Conservation (phyloP, 176 grass and related monocot genomes). For the Phyllostachys edulis region DNA sequence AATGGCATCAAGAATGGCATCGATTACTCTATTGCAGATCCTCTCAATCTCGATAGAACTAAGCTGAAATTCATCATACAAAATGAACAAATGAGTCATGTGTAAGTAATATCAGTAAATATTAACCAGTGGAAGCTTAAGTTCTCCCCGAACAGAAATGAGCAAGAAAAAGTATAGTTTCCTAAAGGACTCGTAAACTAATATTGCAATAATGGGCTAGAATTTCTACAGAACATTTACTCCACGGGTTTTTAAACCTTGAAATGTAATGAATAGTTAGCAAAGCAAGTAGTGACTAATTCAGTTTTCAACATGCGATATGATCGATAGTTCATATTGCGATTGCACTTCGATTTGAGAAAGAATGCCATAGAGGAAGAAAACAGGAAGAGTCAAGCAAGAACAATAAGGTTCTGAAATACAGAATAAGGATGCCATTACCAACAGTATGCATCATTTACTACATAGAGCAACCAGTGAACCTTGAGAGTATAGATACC, state of each 20-base stretch:
- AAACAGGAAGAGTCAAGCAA: slow-evolving; percentile 1
- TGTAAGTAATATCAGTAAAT: too few relatives aligned
- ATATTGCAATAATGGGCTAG: slow-evolving; percentile 16
- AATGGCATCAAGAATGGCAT: too few relatives aligned
- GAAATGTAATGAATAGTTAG: not conserved
- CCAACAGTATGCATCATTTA: too few relatives aligned
- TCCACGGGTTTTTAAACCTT: not conserved
- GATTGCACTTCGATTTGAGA: slow-evolving; percentile 27
- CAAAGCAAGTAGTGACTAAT: slow-evolving; percentile 2
- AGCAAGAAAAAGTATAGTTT: slow-evolving; percentile 12
- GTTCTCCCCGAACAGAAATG: slow-evolving; percentile 21
- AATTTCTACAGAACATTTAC: not conserved
- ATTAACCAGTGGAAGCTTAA: too few relatives aligned
- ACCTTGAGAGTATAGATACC: too few relatives aligned
- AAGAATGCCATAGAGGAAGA: not conserved
- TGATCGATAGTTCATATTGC: slow-evolving; percentile 1
- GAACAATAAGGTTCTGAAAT: not conserved
- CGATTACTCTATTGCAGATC: too few relatives aligned
- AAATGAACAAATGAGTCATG: too few relatives aligned
- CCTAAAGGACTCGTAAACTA: slow-evolving; percentile 10
- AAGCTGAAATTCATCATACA: too few relatives aligned
- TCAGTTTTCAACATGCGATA: not conserved
- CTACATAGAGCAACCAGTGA: too few relatives aligned
- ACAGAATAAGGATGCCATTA: not conserved
- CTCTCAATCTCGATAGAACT: too few relatives aligned